Percentiles rank a stretch among this genome's conserved stretches.
These are phyloP conservation scores for Coleophoma eucalyptorum DNA, from an alignment of 2,329 filamentous ascomycete species.

Conservation along the genomic window DNA sequence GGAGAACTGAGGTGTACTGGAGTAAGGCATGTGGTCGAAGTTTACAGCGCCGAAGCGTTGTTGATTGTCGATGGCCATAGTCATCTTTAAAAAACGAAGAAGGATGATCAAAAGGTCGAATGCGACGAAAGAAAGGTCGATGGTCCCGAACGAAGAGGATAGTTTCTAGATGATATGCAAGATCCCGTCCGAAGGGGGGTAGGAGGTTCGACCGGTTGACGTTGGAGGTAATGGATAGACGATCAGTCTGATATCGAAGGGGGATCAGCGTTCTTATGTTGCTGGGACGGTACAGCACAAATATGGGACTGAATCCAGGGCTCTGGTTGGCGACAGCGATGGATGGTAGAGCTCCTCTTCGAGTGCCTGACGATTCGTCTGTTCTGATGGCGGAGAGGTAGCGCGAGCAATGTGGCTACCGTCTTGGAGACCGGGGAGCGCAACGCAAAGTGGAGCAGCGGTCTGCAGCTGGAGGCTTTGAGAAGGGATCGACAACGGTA, in stretches of 20 bases:
- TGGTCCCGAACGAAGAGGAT: conserved; percentile 3
- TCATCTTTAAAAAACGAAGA: conserved; percentile 52
- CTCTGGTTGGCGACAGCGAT: conserved; percentile 16
- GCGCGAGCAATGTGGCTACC: conserved; percentile 6
- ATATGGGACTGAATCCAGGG: conserved; percentile 11
- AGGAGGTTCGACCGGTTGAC: conserved; percentile 14
- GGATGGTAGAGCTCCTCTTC: conserved; percentile 6
- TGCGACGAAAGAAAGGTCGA: conserved; percentile 4
- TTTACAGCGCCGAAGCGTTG: conserved; percentile 75
- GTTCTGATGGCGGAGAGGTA: conserved; percentile 11
- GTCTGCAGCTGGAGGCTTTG: conserved; percentile 12
- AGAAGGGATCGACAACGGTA: conserved; percentile 19
- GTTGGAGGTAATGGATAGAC: conserved; percentile 16
- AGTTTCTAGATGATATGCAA: conserved; percentile 25
- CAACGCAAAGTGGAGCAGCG: background rate
- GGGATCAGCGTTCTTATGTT: conserved; percentile 31
- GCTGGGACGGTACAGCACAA: conserved; percentile 13
- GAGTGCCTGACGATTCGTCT: conserved; percentile 7
- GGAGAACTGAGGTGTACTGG: conserved; percentile 69
- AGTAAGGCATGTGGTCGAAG: conserved; percentile 78
- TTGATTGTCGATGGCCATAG: conserved; percentile 90
- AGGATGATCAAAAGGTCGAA: conserved; percentile 8
- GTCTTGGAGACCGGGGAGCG: conserved; percentile 8
- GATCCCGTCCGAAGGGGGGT: conserved; percentile 21
- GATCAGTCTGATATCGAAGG: conserved; percentile 16